A percentile compares a stretch with the other conserved stretches of the same genome.
Conservation (phyloP, 129 eudicot genomes). For the sunflower (Helianthus annuus) region DNA sequence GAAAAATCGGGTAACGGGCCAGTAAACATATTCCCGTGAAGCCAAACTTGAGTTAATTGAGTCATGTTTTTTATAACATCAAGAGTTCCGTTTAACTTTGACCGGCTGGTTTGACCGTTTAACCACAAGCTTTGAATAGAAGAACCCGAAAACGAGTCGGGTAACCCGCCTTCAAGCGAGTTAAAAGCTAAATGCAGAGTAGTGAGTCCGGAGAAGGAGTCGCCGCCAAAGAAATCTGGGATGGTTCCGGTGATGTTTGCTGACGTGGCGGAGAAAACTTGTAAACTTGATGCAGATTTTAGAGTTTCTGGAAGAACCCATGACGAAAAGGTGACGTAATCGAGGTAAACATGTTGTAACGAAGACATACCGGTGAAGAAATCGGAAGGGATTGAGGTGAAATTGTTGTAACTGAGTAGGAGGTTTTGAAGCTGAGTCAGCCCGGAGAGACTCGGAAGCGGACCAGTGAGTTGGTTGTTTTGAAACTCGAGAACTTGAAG, state of each 20-base stretch:
- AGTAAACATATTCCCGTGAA: slow-evolving; percentile 54
- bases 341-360: slow-evolving; percentile 52
- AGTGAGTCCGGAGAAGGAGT: slow-evolving; percentile 49
- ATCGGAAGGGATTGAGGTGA: slow-evolving; percentile 58
- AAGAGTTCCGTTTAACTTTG: slow-evolving; percentile 54
- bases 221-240: slow-evolving; percentile 61
- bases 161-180: slow-evolving; percentile 59
- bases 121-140: slow-evolving; percentile 64
- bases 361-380: slow-evolving; percentile 78
- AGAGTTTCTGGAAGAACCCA: slow-evolving; percentile 70
- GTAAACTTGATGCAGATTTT: slow-evolving; percentile 44
- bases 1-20: slow-evolving; percentile 86
- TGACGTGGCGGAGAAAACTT: slow-evolving; percentile 56
- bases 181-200: slow-evolving; percentile 52
- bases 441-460: slow-evolving; percentile 77
- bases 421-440: slow-evolving; percentile 54
- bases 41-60: slow-evolving; percentile 54
- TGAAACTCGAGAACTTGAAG: slow-evolving; percentile 59
- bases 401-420: slow-evolving; percentile 49
- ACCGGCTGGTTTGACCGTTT: slow-evolving; percentile 60
- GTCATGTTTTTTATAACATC: slow-evolving; percentile 77
- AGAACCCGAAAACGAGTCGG: slow-evolving; percentile 56
- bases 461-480: slow-evolving; percentile 50
- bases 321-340: slow-evolving; percentile 44
- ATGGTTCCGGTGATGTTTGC: slow-evolving; percentile 57